Evolutionary conservation across 164 flowering plant genomes (phyloP).

Genomic region (Piper longum): DNA sequence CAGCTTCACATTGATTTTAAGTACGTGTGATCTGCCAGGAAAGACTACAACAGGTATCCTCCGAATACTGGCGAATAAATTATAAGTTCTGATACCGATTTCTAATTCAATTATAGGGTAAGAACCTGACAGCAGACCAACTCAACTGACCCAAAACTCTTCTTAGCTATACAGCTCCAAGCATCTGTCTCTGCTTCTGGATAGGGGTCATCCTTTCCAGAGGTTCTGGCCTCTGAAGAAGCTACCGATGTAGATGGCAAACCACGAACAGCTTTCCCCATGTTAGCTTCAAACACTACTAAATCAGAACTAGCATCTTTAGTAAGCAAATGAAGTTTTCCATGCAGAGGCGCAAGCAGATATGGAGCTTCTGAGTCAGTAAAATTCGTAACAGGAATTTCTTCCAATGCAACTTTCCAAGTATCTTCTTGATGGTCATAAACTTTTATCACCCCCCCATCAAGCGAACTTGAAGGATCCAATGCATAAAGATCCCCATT

Average conservation of each 20-base stretch:
- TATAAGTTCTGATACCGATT: not conserved
- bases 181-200: conserved; percentile 12
- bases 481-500: conserved; percentile 74
- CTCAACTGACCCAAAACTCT: conserved; percentile 38
- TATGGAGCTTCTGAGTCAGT: conserved; percentile 71
- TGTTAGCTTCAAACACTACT: conserved; percentile 39
- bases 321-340: conserved; percentile 74
- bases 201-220: conserved; percentile 9
- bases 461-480: conserved; percentile 71
- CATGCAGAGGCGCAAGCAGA: conserved; percentile 61
- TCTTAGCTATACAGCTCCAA: conserved; percentile 42
- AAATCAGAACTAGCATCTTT: conserved; percentile 42
- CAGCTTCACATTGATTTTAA: no score
- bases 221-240: conserved; percentile 6
- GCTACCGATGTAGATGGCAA: not conserved
- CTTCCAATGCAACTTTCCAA: conserved; percentile 64
- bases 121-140: conserved; percentile 58
- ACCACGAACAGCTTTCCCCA: conserved; percentile 5
- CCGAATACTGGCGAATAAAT: no score
- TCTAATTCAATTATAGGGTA: conserved; percentile 17
- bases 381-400: conserved; percentile 53
- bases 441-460: conserved; percentile 61
- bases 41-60: not conserved
- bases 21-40: no score
- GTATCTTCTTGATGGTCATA: conserved; percentile 66